Conservation (phyloP, 208 protist genomes). For the Tritrichomonas musculus region DNA sequence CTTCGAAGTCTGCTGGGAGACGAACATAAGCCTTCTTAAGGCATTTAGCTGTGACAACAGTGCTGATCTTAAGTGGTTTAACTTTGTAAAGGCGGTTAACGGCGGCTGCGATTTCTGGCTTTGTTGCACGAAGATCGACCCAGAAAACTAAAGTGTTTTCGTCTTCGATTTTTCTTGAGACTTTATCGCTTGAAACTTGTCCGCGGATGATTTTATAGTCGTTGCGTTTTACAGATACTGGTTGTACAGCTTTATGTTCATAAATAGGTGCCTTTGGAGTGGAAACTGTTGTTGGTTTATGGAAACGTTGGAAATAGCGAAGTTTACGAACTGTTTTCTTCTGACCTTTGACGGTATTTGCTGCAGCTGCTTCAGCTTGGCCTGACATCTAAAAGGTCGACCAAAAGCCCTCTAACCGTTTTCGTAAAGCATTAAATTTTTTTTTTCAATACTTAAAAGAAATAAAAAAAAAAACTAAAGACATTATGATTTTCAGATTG, state of each 20-base stretch:
- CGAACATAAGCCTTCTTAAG: constrained; percentile 30
- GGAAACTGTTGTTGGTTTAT: not conserved
- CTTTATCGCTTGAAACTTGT: not conserved
- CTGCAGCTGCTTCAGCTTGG: constrained; percentile 8
- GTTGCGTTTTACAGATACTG: constrained; percentile 4
- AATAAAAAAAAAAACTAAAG: not conserved
- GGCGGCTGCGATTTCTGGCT: constrained; percentile 9
- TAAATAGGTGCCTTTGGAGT: not conserved
- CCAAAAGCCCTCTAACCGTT: not conserved
- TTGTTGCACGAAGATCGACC: not conserved
- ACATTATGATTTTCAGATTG: not conserved
- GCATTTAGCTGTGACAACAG: not conserved
- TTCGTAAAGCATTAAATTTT: not conserved
- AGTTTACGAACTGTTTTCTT: not conserved
- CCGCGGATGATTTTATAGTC: constrained; percentile 19
- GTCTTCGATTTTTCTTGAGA: not conserved
- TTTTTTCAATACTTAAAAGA: too few relatives aligned
- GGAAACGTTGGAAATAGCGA: not conserved
- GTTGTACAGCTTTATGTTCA: constrained; percentile 5
- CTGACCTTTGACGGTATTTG: not conserved
- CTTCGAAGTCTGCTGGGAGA: not conserved
- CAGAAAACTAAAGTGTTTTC: constrained; percentile 23
- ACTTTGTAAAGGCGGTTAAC: constrained; percentile 31
- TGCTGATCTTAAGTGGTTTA: not conserved
- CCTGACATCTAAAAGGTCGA: constrained; percentile 9